phyloP scores from a whole-genome alignment of 2,329 filamentous ascomycete genomes.

The Colletotrichum godetiae region DNA sequence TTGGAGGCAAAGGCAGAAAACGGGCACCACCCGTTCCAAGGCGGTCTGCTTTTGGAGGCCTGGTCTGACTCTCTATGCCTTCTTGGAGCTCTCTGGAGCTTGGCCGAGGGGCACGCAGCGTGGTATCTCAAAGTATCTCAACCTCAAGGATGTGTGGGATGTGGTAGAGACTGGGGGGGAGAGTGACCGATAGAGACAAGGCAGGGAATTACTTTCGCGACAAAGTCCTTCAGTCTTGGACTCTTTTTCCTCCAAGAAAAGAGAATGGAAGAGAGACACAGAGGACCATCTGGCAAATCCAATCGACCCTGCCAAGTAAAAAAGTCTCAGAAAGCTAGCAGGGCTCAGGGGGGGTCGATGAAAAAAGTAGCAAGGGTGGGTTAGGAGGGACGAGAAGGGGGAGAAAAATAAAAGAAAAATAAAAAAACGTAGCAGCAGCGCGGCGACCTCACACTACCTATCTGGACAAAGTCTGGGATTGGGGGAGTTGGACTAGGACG shows the following conservation, averaged over 20 bases:
- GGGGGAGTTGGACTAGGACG: background rate
- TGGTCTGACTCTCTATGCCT: background rate
- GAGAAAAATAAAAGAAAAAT: background rate
- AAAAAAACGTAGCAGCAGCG: background rate
- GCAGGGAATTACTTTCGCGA: background rate
- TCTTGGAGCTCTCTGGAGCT: background rate
- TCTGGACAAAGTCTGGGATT: background rate
- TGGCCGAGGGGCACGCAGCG: background rate
- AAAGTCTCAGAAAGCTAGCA: conserved; percentile 35
- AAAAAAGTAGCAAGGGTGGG: background rate
- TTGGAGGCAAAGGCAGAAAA: conserved; percentile 32
- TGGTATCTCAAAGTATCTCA: background rate
- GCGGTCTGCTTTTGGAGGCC: conserved; percentile 14
- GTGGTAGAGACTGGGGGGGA: background rate
- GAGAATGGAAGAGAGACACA: background rate
- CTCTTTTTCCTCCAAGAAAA: background rate
- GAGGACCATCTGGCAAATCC: conserved; percentile 4
- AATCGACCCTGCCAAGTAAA: conserved; percentile 30
- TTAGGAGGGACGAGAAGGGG: background rate
- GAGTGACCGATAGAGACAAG: background rate
- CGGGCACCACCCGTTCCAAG: conserved; percentile 15
- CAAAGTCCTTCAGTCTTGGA: background rate
- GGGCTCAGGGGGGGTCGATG: conserved; percentile 5
- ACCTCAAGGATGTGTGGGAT: background rate
- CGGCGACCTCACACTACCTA: background rate